Percentiles rank a stretch among this genome's conserved stretches.
phyloP scores from a whole-genome alignment of 1,284 basidiomycete genomes.

The Lignosus rhinocerotis region DNA sequence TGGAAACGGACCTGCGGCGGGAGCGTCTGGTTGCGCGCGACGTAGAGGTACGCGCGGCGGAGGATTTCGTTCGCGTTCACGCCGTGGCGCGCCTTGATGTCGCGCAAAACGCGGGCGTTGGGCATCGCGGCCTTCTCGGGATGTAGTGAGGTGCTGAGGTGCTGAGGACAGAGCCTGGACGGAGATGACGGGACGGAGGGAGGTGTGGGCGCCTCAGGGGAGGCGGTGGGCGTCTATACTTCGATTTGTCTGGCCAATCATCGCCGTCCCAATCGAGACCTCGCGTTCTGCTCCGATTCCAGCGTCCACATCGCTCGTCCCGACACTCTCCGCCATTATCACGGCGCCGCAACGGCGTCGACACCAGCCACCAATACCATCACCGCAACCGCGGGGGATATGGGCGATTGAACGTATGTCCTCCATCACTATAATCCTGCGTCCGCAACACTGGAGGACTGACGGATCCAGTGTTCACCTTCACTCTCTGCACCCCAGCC shows the following conservation, averaged over 20 bases:
- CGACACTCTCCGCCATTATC: constrained; percentile 5
- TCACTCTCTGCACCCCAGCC: too few relatives aligned
- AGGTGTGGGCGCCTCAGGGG: neutral
- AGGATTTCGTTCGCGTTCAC: constrained; percentile 77
- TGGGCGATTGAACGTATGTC: constrained; percentile 23
- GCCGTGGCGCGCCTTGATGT: constrained; percentile 73
- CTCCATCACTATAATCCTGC: neutral
- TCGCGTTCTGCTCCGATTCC: constrained; percentile 4
- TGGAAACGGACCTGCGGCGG: constrained; percentile 88
- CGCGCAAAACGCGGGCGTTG: constrained; percentile 67
- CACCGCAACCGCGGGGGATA: constrained; percentile 13
- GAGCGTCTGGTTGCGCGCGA: constrained; percentile 85
- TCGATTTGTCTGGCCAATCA: constrained; percentile 19
- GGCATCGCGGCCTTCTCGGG: constrained; percentile 26
- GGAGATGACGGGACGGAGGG: constrained; percentile 10
- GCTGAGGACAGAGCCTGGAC: neutral
- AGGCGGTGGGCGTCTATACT: neutral
- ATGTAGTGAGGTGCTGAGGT: neutral
- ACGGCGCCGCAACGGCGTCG: constrained; percentile 6
- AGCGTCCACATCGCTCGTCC: constrained; percentile 4
- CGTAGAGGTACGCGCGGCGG: constrained; percentile 85
- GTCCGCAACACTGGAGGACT: neutral
- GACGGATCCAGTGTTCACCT: neutral
- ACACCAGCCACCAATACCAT: neutral
- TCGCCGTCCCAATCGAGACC: constrained; percentile 13